These are phyloP conservation scores for Phytophthora sojae DNA, from an alignment of 352 stramenopile species.

Conservation along the genomic window DNA sequence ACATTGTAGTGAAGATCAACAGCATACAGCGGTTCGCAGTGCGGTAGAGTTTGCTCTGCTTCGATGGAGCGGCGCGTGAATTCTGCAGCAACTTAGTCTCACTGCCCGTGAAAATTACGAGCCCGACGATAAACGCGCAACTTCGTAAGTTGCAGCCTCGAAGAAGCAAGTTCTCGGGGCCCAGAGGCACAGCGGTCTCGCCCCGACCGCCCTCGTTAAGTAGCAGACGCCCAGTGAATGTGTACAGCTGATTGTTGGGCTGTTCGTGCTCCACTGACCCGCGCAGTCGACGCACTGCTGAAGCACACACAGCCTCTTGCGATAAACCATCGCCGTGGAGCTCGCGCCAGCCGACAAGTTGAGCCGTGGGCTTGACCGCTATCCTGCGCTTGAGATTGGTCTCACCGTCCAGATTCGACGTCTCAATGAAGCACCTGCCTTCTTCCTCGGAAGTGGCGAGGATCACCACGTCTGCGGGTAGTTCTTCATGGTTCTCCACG, in stretches of 20 bases:
- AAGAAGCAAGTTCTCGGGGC: constrained; percentile 92
- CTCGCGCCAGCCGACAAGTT: constrained; percentile 43
- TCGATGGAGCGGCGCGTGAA: constrained; percentile 78
- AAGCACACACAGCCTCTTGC: constrained; percentile 42
- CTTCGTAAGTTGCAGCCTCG: constrained; percentile 94
- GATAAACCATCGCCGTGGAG: constrained; percentile 36
- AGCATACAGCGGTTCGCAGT: constrained; percentile 87
- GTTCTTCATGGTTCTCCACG: constrained; percentile 81
- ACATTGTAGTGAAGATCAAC: constrained; percentile 75
- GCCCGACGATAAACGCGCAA: constrained; percentile 93
- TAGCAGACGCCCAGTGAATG: constrained; percentile 69
- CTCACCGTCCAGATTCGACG: constrained; percentile 88
- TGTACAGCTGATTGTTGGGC: constrained; percentile 83
- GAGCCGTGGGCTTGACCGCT: constrained; percentile 52
- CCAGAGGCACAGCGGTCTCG: constrained; percentile 38
- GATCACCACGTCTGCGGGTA: constrained; percentile 92
- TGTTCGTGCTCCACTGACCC: constrained; percentile 77
- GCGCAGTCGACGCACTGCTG: constrained; percentile 36
- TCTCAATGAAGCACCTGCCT: constrained; percentile 87
- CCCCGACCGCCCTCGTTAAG: constrained; percentile 34
- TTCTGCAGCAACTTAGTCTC: constrained; percentile 91
- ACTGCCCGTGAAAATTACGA: constrained; percentile 93
- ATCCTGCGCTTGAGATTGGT: constrained; percentile 88
- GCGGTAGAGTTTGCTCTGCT: constrained; percentile 82
- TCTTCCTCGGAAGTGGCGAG: constrained; percentile 77